Conservation (phyloP, 306 rosid species). For the Castanopsis chinensis region DNA sequence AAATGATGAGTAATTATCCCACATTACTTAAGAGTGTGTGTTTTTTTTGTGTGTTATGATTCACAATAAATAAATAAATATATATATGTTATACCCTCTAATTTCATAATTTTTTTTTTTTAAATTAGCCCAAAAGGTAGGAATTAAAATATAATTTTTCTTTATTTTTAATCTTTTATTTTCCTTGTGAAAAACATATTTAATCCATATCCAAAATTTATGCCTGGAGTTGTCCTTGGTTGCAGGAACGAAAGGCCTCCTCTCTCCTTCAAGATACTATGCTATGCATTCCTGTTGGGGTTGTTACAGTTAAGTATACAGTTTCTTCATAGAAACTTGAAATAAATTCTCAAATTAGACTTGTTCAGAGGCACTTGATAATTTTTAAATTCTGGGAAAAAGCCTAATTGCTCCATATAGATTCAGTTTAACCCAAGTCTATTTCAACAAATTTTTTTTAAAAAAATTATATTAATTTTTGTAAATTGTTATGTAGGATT, state of each 20-base stretch:
- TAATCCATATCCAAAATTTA: not conserved
- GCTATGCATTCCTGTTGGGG: slow-evolving; percentile 10
- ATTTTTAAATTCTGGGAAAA: not conserved
- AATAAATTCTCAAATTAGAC: not conserved
- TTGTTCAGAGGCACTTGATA: not conserved
- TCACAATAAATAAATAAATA: too few species aligned
- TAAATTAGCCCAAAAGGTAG: too few species aligned
- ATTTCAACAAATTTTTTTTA: not conserved
- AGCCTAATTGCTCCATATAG: not conserved
- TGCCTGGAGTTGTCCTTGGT: not conserved
- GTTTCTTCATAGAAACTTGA: not conserved
- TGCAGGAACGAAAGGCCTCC: slow-evolving; percentile 18
- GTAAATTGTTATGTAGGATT: not conserved
- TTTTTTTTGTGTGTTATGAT: too few species aligned
- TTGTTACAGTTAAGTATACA: not conserved
- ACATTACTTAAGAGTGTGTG: too few species aligned
- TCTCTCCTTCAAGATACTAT: slow-evolving; percentile 4
- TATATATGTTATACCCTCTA: too few species aligned
- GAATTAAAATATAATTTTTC: too few species aligned
- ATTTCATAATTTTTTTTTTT: too few species aligned
- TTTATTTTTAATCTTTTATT: too few species aligned
- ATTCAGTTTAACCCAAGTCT: too few species aligned
- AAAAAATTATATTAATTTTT: not conserved
- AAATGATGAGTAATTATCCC: too few species aligned
- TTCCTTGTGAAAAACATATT: not conserved